Evolutionary conservation across 371 early-diverging fungal genomes (phyloP).

Genomic region (Cokeromyces recurvatus): DNA sequence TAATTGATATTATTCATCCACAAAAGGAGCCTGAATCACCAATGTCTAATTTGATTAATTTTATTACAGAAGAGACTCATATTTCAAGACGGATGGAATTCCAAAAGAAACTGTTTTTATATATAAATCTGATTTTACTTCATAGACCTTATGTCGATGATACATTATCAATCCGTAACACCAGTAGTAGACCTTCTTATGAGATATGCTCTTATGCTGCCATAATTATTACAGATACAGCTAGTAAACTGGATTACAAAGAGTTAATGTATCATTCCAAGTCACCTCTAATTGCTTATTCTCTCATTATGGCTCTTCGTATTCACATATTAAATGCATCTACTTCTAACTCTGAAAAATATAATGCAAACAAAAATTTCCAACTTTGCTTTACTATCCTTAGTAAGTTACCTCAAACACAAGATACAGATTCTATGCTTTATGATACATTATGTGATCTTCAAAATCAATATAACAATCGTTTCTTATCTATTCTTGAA

Average conservation of each 20-base stretch:
- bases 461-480: conserved; percentile 3
- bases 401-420: conserved; percentile 12
- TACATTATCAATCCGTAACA: conserved; percentile 5
- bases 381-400: conserved; percentile 12
- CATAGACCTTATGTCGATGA: conserved; percentile 42
- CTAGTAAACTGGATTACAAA: conserved; percentile 7
- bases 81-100: conserved; percentile 6
- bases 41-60: not conserved
- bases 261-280: conserved; percentile 32
- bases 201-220: conserved; percentile 40
- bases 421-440: conserved; percentile 2
- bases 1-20: conserved; percentile 17
- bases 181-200: conserved; percentile 20
- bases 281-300: conserved; percentile 30
- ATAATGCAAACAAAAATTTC: conserved; percentile 17
- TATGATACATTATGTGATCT: conserved; percentile 8
- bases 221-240: conserved; percentile 31
- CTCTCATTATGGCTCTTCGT: conserved; percentile 34
- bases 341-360: conserved; percentile 11
- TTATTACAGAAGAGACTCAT: not conserved
- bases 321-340: conserved; percentile 41
- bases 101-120: conserved; percentile 16
- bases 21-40: conserved; percentile 10
- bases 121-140: conserved; percentile 31
- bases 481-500: conserved; percentile 2